Percentiles rank a stretch among this genome's conserved stretches.
Conservation (phyloP, 2,329 filamentous ascomycete genomes). For the Stachybotrys chartarum region DNA sequence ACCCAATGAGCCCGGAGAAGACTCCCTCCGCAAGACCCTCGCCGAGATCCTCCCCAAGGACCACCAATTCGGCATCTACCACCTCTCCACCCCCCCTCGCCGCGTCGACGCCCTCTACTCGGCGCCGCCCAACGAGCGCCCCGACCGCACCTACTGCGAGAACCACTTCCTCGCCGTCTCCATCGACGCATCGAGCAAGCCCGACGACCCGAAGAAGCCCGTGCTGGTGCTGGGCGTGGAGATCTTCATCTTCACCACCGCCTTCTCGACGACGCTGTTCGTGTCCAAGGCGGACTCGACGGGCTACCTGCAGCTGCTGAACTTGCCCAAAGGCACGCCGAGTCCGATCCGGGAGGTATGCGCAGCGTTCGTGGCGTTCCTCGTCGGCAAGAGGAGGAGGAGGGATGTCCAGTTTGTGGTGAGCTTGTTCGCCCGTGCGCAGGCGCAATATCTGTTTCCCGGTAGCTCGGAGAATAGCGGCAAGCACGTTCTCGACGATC, state of each 20-base stretch:
- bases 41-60: conserved; percentile 46
- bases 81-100: conserved; percentile 79
- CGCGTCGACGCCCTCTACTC: conserved; percentile 71
- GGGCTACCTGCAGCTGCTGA: conserved; percentile 67
- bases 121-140: conserved; percentile 61
- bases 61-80: conserved; percentile 63
- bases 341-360: conserved; percentile 72
- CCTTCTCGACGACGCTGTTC: conserved; percentile 77
- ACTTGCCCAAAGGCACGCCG: conserved; percentile 52
- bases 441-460: conserved; percentile 91
- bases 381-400: conserved; percentile 61
- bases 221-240: conserved; percentile 80
- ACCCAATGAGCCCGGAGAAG: not conserved
- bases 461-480: conserved; percentile 76
- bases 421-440: conserved; percentile 85
- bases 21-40: conserved; percentile 19
- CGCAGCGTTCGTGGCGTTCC: conserved; percentile 66
- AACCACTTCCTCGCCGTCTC: conserved; percentile 64
- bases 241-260: conserved; percentile 78
- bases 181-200: conserved; percentile 25
- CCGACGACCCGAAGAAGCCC: conserved; percentile 27
- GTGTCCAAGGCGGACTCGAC: conserved; percentile 97
- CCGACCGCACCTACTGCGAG: conserved; percentile 78
- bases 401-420: conserved; percentile 64
- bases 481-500: conserved; percentile 90